Base-by-base conservation (phyloP, 768 basidiomycete genomes). In the Lactarius sp. region DNA sequence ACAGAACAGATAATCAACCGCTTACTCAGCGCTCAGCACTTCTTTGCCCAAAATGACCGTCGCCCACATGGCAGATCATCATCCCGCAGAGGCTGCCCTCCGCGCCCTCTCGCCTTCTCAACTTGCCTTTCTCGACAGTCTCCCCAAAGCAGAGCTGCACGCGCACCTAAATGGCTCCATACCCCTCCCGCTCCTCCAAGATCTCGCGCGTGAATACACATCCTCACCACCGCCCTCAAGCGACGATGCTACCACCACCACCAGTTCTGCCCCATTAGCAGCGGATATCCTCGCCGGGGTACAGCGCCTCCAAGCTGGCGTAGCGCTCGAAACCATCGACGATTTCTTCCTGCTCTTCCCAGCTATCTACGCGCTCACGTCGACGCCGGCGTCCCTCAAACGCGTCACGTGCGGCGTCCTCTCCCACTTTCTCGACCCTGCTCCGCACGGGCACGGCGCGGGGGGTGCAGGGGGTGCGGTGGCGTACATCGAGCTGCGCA, bases 91-190 rank as follows among this genome's bases (percentile, higher is more conserved):
- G 0, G 68, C 63, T 0, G 91, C 91, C 0, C 73, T 91, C 13
- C 71, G 69, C 1, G 81, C 84, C 1, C 79, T 92, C 27, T 75
- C 76, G 10, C 66, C 75, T 0, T 65, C 74, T 6, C 85, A 92
- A 66, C 55, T 85, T 27, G 41, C 71, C 6, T 93, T 92, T 72
- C 76, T 94, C 49, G 77, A 81, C 53, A 61, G 65, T 1, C 78
- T 92, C 0, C 87, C 87, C 10, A 94, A 94, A 73, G 90, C 91
- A 1, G 92, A 94, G 70, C 80, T 94, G 0, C 92, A 93, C 65
- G 92, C 91, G 0, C 91, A 93, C 70, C 81, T 92, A 4, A 92
- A 92, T 68, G 91, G 91, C 0, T 93, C 85, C 10, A 92, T 94
- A 39, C 92, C 92, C 0, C 74, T 92, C 31, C 57, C 74, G 0